Conservation (phyloP, 345 rosid genomes). For the Anacardium occidentale region DNA sequence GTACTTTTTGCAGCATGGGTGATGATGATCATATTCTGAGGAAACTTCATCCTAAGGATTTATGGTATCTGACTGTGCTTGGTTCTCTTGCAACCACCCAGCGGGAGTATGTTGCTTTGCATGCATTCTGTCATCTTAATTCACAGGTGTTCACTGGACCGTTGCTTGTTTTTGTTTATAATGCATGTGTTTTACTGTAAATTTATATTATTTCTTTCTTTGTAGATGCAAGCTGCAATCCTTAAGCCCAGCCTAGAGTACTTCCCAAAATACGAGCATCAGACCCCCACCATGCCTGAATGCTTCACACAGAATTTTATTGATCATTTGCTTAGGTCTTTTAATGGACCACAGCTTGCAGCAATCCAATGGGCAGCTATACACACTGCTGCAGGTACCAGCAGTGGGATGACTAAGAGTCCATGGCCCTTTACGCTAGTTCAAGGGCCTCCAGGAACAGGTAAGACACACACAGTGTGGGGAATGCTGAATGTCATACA, state of each 20-base stretch:
- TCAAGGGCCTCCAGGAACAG: conserved; percentile 99
- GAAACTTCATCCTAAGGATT: conserved; percentile 79
- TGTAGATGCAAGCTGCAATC: conserved; percentile 93
- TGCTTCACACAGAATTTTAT: conserved; percentile 87
- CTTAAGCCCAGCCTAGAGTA: conserved; percentile 88
- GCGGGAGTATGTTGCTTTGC: conserved; percentile 97
- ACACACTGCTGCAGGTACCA: conserved; percentile 99
- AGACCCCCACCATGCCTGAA: conserved; percentile 87
- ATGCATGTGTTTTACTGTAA: conserved; percentile 17
- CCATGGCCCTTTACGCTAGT: conserved; percentile 99
- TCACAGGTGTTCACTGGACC: conserved; percentile 55
- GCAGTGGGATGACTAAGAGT: conserved; percentile 71
- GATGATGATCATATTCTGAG: conserved; percentile 82
- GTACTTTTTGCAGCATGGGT: conserved; percentile 51
- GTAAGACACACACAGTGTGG: conserved; percentile 99
- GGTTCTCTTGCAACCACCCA: conserved; percentile 99
- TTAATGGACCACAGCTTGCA: conserved; percentile 87
- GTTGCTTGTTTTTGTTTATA: conserved; percentile 21
- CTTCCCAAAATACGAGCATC: conserved; percentile 91
- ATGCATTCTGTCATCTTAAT: conserved; percentile 95
- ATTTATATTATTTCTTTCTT: conserved; percentile 21
- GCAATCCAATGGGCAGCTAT: conserved; percentile 99
- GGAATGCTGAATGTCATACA: conserved; percentile 99
- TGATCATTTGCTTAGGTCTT: conserved; percentile 73
- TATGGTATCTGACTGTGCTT: conserved; percentile 90